These are phyloP conservation scores for Plasmodium coatneyi DNA, from an alignment of 169 alveolate species.

Conservation along the genomic window DNA sequence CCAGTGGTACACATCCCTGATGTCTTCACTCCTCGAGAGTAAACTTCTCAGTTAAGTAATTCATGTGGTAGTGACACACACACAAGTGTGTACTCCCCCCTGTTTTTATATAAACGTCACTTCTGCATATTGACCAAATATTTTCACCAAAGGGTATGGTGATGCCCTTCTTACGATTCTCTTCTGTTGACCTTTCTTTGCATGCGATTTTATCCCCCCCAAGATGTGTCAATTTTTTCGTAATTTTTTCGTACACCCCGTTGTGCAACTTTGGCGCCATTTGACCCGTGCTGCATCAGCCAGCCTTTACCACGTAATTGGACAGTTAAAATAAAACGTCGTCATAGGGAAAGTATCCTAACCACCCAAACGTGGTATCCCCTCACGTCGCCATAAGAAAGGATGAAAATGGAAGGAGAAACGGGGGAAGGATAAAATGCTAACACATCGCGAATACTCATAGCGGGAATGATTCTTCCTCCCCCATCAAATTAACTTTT, in stretches of 20 bases:
- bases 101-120: neutral
- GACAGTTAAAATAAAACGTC: neutral
- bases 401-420: neutral
- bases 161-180: neutral
- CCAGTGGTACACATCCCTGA: neutral
- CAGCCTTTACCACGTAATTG: neutral
- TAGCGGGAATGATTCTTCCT: neutral
- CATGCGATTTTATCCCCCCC: neutral
- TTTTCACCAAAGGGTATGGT: neutral
- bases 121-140: neutral
- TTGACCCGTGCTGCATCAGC: neutral
- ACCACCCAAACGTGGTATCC: neutral
- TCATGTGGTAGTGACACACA: neutral
- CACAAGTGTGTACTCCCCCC: neutral
- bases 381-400: neutral
- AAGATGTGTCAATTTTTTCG: neutral
- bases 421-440: neutral
- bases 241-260: neutral
- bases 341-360: neutral
- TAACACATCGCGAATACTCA: neutral
- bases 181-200: neutral
- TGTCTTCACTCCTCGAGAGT: neutral
- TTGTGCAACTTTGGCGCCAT: neutral
- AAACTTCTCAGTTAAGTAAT: neutral
- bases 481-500: neutral